Evolutionary conservation across 257 asterid genomes (phyloP).

Genomic region (Orobanche coerulescens): DNA sequence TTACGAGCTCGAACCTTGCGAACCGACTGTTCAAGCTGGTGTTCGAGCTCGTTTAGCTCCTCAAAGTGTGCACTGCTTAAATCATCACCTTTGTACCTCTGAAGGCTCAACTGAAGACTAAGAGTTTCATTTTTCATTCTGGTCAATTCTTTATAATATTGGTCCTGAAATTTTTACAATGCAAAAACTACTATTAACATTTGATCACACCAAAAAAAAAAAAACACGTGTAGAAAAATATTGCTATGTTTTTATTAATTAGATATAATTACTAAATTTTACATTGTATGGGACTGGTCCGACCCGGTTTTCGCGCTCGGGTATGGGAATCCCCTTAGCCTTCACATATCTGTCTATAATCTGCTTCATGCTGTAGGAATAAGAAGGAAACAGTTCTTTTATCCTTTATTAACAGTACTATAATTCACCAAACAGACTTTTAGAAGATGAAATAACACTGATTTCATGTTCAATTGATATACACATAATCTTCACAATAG

Average conservation of each 20-base stretch:
- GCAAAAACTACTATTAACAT: too few species aligned
- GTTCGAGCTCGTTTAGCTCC: slow-evolving; percentile 52
- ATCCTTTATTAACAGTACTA: too few species aligned
- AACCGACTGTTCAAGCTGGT: slow-evolving; percentile 48
- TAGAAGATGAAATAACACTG: too few species aligned
- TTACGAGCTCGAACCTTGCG: slow-evolving; percentile 63
- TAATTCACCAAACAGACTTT: too few species aligned
- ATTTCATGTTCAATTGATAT: too few species aligned
- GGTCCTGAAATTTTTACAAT: slow-evolving; percentile 40
- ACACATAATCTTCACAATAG: too few species aligned
- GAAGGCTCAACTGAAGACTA: slow-evolving; percentile 60
- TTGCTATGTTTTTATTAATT: not conserved
- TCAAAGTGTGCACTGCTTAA: slow-evolving; percentile 45
- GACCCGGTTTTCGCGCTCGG: slow-evolving; percentile 29
- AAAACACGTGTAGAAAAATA: too few species aligned
- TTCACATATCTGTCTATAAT: slow-evolving; percentile 53
- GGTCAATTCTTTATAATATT: slow-evolving; percentile 35
- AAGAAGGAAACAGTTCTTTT: too few species aligned
- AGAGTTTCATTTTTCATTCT: slow-evolving; percentile 52
- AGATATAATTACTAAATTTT: not conserved
- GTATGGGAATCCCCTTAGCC: slow-evolving; percentile 34
- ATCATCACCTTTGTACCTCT: slow-evolving; percentile 66
- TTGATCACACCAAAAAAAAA: not conserved
- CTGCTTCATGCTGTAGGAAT: slow-evolving; percentile 54
- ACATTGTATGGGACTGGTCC: slow-evolving; percentile 31